phyloP scores from a whole-genome alignment of 805 yeast genomes.

The Gaillardinia entomophila region DNA sequence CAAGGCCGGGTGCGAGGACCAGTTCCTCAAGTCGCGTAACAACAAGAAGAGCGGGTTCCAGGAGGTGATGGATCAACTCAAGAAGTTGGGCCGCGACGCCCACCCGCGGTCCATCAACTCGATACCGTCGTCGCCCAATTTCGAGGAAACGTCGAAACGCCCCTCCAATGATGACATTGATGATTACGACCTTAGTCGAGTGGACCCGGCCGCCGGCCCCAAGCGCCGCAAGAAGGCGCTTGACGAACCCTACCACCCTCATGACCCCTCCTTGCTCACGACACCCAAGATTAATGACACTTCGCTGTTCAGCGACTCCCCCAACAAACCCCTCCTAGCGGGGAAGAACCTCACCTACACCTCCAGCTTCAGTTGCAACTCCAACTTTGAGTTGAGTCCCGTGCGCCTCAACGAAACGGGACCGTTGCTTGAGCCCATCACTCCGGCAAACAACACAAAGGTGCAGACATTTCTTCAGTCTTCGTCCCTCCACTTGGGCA shows the following conservation, averaged over 20 bases:
- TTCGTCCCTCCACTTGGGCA: conserved; percentile 2
- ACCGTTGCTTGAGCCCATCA: conserved; percentile 59
- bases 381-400: conserved; percentile 61
- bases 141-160: conserved; percentile 5
- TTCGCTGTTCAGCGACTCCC: conserved; percentile 27
- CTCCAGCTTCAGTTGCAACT: conserved; percentile 61
- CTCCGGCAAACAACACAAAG: conserved; percentile 38
- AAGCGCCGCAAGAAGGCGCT: conserved; percentile 18
- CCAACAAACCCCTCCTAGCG: conserved; percentile 35
- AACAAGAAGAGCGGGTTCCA: conserved; percentile 40
- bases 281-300: conserved; percentile 4
- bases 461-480: conserved; percentile 7
- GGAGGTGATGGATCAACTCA: conserved; percentile 39
- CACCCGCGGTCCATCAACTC: conserved; percentile 11
- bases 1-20: conserved; percentile 74
- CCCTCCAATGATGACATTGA: conserved; percentile 1
- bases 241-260: conserved; percentile 12
- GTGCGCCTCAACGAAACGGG: conserved; percentile 54
- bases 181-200: neutral
- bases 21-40: conserved; percentile 62
- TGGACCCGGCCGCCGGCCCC: conserved; percentile 1
- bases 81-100: conserved; percentile 6
- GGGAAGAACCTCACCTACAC: conserved; percentile 46
- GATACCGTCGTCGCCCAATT: conserved; percentile 29
- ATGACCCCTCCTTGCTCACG: neutral